Evolutionary conservation across 1,139 yeast genomes (phyloP).

Genomic region (Spencermartinsiella ligniputridi): DNA sequence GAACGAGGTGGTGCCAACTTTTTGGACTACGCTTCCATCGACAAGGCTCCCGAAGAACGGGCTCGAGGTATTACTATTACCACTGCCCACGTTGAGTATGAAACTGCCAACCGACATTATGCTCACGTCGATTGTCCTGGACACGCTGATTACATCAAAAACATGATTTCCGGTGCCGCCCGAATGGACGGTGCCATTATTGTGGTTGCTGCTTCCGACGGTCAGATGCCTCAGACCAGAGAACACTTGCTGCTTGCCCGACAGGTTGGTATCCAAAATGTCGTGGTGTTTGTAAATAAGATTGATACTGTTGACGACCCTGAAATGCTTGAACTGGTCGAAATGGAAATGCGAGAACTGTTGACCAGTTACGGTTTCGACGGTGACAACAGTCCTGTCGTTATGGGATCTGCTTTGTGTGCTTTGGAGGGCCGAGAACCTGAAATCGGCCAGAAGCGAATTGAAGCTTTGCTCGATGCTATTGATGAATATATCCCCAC

Average conservation of each 20-base stretch:
- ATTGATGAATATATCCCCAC: slow-evolving; percentile 95
- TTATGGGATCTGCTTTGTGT: slow-evolving; percentile 98
- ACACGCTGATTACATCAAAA: slow-evolving; percentile 97
- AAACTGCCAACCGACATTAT: slow-evolving; percentile 87
- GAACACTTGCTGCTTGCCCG: slow-evolving; percentile 97
- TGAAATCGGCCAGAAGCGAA: slow-evolving; percentile 88
- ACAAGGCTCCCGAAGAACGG: slow-evolving; percentile 98
- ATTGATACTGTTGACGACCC: slow-evolving; percentile 97
- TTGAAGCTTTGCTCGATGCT: slow-evolving; percentile 79
- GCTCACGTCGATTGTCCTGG: slow-evolving; percentile 99
- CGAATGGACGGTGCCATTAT: slow-evolving; percentile 99
- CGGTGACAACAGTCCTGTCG: slow-evolving; percentile 96
- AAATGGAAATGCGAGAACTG: slow-evolving; percentile 99
- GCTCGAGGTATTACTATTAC: slow-evolving; percentile 99
- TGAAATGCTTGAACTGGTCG: slow-evolving; percentile 98
- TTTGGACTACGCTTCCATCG: slow-evolving; percentile 90
- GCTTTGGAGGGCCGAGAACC: slow-evolving; percentile 86
- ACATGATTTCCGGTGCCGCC: slow-evolving; percentile 99
- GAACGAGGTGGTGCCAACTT: slow-evolving; percentile 87
- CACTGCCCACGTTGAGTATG: slow-evolving; percentile 95
- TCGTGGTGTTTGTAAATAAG: slow-evolving; percentile 97
- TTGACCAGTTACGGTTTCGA: slow-evolving; percentile 88
- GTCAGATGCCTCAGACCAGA: slow-evolving; percentile 99
- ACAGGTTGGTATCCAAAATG: slow-evolving; percentile 98
- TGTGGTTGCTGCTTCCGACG: slow-evolving; percentile 98